These are phyloP conservation scores for Mucor plumbeus DNA, from an alignment of 371 early-diverging fungal genomes.

Conservation along the genomic window DNA sequence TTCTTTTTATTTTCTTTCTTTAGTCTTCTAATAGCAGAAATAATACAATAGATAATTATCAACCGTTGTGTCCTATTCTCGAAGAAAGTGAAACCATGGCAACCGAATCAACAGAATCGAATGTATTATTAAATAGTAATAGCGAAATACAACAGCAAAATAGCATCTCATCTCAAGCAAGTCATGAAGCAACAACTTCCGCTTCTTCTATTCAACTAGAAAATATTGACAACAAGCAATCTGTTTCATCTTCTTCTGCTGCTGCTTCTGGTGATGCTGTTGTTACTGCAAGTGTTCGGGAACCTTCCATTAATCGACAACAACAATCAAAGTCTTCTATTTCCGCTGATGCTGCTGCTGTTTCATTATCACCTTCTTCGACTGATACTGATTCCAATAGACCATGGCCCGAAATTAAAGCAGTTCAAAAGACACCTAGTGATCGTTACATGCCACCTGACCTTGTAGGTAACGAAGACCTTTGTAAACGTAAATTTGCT, in stretches of 20 bases:
- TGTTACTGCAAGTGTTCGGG: slow-evolving; percentile 3
- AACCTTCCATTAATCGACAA: background rate
- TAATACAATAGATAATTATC: slow-evolving; percentile 17
- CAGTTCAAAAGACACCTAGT: slow-evolving; percentile 19
- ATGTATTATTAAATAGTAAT: slow-evolving; percentile 1
- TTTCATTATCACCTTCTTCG: slow-evolving; percentile 7
- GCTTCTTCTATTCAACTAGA: background rate
- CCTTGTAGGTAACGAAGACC: slow-evolving; percentile 38
- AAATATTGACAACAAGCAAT: background rate
- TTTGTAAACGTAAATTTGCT: slow-evolving; percentile 41
- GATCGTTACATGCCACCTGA: slow-evolving; percentile 29
- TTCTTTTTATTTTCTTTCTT: slow-evolving; percentile 4
- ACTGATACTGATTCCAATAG: slow-evolving; percentile 4
- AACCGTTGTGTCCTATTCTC: slow-evolving; percentile 38
- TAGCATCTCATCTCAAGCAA: background rate
- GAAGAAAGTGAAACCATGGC: slow-evolving; percentile 49
- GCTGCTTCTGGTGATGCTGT: slow-evolving; percentile 15
- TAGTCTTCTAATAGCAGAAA: slow-evolving; percentile 3
- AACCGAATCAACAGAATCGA: slow-evolving; percentile 27
- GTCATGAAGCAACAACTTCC: background rate
- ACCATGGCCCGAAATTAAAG: slow-evolving; percentile 19
- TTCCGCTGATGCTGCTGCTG: background rate
- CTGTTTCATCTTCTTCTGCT: slow-evolving; percentile 10
- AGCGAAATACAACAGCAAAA: background rate
- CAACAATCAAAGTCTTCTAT: background rate